Evolutionary conservation across 139 green algal genomes (phyloP).

Genomic region (Micromonas pusilla): DNA sequence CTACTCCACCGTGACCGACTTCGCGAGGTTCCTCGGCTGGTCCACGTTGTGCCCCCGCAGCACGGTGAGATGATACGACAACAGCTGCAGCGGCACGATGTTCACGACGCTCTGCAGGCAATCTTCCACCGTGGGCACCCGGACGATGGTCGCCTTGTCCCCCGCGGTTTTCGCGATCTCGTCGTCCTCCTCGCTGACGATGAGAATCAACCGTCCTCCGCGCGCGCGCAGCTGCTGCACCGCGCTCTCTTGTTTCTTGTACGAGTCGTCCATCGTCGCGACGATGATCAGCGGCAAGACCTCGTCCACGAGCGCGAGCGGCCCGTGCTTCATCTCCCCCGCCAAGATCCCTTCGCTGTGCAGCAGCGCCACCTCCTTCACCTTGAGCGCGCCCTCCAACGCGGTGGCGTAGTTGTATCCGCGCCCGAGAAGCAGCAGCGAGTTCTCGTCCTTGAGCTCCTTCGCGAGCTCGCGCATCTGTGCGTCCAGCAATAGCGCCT

Average conservation of each 20-base stretch:
- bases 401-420: constrained; percentile 95
- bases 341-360: constrained; percentile 94
- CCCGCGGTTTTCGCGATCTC: constrained; percentile 20
- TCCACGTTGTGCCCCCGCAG: constrained; percentile 89
- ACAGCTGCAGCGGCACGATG: constrained; percentile 92
- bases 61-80: constrained; percentile 90
- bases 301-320: constrained; percentile 91
- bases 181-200: constrained; percentile 73
- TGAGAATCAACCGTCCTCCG: constrained; percentile 48
- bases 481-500: constrained; percentile 60
- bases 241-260: constrained; percentile 12
- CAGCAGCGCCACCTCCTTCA: constrained; percentile 88
- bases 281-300: constrained; percentile 88
- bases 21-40: constrained; percentile 94
- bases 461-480: constrained; percentile 71
- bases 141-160: constrained; percentile 34
- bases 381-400: constrained; percentile 64
- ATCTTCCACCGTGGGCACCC: constrained; percentile 46
- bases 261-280: constrained; percentile 55
- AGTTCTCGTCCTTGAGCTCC: constrained; percentile 65
- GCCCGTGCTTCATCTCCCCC: constrained; percentile 99
- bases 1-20: constrained; percentile 80
- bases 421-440: constrained; percentile 61
- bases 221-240: constrained; percentile 32
- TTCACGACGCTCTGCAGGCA: constrained; percentile 88